Evolutionary conservation across 768 basidiomycete species (phyloP).

Genomic region (Russula virescens): DNA sequence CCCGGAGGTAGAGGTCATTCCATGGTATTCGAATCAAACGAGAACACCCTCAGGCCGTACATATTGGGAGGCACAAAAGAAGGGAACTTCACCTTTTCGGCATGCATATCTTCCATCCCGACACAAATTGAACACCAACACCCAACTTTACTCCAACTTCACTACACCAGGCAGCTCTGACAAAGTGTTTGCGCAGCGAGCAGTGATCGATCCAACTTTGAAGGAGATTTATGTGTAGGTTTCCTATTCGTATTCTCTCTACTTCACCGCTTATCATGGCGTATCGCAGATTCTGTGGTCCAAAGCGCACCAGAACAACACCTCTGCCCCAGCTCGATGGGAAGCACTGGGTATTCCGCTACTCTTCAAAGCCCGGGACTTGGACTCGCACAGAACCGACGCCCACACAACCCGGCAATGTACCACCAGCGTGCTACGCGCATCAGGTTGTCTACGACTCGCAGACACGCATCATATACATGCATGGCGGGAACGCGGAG

Average conservation of each 20-base stretch:
- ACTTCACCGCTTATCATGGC: not conserved
- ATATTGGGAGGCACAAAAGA: constrained; percentile 73
- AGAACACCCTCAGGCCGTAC: constrained; percentile 54
- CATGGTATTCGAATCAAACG: constrained; percentile 65
- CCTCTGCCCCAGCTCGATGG: constrained; percentile 41
- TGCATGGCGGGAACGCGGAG: constrained; percentile 78
- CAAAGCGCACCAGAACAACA: constrained; percentile 41
- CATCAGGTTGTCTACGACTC: constrained; percentile 75
- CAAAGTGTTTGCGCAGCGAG: constrained; percentile 68
- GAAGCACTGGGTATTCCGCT: constrained; percentile 65
- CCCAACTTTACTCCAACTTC: constrained; percentile 61
- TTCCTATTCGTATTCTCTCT: not conserved
- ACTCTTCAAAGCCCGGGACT: constrained; percentile 50
- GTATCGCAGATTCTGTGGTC: constrained; percentile 51
- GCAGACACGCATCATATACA: constrained; percentile 46
- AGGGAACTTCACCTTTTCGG: constrained; percentile 58
- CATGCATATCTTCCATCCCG: constrained; percentile 69
- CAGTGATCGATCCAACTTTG: constrained; percentile 56
- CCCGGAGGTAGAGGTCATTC: constrained; percentile 53
- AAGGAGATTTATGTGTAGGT: constrained; percentile 72
- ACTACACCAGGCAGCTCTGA: constrained; percentile 60
- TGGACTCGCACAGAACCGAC: constrained; percentile 41
- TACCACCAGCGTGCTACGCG: constrained; percentile 62
- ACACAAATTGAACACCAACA: constrained; percentile 48
- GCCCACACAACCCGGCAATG: not conserved